A percentile compares a stretch with the other conserved stretches of the same genome.
These are phyloP conservation scores for Thraustochytrium sp. DNA, from an alignment of 352 stramenopile genomes.

Conservation along the genomic window DNA sequence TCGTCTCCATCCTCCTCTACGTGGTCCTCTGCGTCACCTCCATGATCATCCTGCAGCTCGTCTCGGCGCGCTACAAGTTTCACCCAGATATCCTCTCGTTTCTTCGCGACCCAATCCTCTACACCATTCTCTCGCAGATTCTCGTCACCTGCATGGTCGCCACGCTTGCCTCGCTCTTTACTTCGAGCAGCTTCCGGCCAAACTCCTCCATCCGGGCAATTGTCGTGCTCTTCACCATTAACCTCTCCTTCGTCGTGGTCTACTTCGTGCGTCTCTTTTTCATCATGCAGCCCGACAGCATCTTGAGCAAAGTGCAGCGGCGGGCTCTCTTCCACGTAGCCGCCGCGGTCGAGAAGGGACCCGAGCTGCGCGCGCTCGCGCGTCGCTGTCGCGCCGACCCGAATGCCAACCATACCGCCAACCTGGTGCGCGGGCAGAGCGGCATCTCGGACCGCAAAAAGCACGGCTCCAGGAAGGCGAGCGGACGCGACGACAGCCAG, in stretches of 20 bases:
- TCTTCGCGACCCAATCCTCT: conserved; percentile 14
- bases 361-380: not conserved
- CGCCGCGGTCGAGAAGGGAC: not conserved
- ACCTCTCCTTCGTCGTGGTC: not conserved
- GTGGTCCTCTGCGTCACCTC: conserved; percentile 18
- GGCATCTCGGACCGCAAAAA: not conserved
- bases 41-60: conserved; percentile 43
- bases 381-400: too few species aligned
- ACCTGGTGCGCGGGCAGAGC: not conserved
- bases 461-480: too few species aligned
- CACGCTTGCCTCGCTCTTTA: not conserved
- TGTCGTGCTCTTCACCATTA: not conserved
- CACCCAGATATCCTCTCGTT: conserved; percentile 38
- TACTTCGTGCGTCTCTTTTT: conserved; percentile 25
- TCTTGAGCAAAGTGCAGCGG: conserved; percentile 2
- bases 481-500: not conserved
- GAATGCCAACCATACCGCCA: too few species aligned
- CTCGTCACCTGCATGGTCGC: not conserved
- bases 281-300: conserved; percentile 9
- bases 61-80: conserved; percentile 34
- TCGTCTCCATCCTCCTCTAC: not conserved
- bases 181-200: not conserved
- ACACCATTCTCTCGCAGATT: not conserved
- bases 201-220: not conserved
- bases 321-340: not conserved